phyloP scores from a whole-genome alignment of 2,329 filamentous ascomycete species.

The Fusarium kyushuense region DNA sequence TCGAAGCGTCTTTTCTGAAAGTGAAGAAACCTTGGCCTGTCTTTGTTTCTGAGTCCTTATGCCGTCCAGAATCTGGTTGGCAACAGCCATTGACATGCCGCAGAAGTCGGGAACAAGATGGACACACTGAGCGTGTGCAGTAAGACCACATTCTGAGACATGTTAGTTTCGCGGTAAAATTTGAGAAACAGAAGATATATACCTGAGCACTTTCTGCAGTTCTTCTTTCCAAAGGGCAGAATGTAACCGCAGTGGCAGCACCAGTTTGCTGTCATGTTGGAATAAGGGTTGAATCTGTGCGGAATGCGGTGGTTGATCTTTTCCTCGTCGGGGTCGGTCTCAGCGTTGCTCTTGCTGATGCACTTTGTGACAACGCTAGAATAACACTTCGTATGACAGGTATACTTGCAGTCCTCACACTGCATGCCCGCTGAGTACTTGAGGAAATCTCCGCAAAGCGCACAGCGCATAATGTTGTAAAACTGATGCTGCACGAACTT shows the following conservation, averaged over 20 bases:
- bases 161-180: constrained; percentile 46
- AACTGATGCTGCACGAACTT: constrained; percentile 99
- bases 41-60: constrained; percentile 82
- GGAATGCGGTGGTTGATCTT: constrained; percentile 99
- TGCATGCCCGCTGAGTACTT: constrained; percentile 99
- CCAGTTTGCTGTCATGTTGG: constrained; percentile 98
- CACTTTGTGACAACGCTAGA: constrained; percentile 97
- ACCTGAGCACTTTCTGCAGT: constrained; percentile 92
- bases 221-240: constrained; percentile 93
- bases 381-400: constrained; percentile 98
- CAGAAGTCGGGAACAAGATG: constrained; percentile 99
- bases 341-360: constrained; percentile 99
- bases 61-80: constrained; percentile 91
- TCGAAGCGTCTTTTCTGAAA: constrained; percentile 77
- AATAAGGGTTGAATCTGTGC: constrained; percentile 95
- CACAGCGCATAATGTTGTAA: constrained; percentile 99
- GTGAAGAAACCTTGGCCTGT: constrained; percentile 67
- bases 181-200: constrained; percentile 49
- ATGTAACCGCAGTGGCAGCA: constrained; percentile 99
- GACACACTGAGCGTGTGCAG: constrained; percentile 89
- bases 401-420: constrained; percentile 99
- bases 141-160: constrained; percentile 83
- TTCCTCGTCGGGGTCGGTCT: constrained; percentile 97
- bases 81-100: constrained; percentile 98
- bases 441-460: constrained; percentile 96